A percentile compares a stretch with the other conserved stretches of the same genome.
Conservation (phyloP, 2,329 filamentous ascomycete species). For the Canariomyces notabilis region DNA sequence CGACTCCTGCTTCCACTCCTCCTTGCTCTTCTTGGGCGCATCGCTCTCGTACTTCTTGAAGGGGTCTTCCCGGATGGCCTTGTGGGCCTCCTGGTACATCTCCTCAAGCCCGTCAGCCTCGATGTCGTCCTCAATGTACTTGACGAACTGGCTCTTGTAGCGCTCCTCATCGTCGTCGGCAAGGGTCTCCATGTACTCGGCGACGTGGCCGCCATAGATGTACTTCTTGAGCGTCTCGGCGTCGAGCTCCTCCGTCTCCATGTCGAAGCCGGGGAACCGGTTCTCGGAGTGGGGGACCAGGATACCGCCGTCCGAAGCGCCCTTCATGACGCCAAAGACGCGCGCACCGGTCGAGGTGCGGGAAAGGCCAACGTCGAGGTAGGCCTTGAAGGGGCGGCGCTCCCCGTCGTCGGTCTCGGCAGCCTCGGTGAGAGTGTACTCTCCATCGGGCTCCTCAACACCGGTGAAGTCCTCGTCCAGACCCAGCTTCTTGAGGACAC, state of each 20-base stretch:
- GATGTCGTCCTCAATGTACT: constrained; percentile 95
- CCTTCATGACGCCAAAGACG: constrained; percentile 99
- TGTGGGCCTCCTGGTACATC: constrained; percentile 89
- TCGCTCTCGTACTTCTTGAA: constrained; percentile 82
- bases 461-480: constrained; percentile 88
- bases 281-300: constrained; percentile 97
- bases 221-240: constrained; percentile 96
- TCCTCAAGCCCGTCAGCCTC: constrained; percentile 98
- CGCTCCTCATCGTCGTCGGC: constrained; percentile 99
- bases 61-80: constrained; percentile 94
- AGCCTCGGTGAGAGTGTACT: constrained; percentile 93
- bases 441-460: constrained; percentile 95
- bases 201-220: constrained; percentile 97
- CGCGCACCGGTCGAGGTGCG: constrained; percentile 97
- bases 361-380: constrained; percentile 95
- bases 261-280: constrained; percentile 98
- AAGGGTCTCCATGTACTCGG: constrained; percentile 99
- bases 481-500: constrained; percentile 93
- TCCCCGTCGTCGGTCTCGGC: constrained; percentile 84
- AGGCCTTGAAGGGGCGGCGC: constrained; percentile 98
- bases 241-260: constrained; percentile 96
- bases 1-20: constrained; percentile 92
- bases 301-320: constrained; percentile 96
- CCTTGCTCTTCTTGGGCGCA: constrained; percentile 90
- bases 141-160: constrained; percentile 95